Percentiles rank a stretch among this genome's conserved stretches.
Conservation (phyloP, 257 asterid genomes). For the Fraxinus excelsior region DNA sequence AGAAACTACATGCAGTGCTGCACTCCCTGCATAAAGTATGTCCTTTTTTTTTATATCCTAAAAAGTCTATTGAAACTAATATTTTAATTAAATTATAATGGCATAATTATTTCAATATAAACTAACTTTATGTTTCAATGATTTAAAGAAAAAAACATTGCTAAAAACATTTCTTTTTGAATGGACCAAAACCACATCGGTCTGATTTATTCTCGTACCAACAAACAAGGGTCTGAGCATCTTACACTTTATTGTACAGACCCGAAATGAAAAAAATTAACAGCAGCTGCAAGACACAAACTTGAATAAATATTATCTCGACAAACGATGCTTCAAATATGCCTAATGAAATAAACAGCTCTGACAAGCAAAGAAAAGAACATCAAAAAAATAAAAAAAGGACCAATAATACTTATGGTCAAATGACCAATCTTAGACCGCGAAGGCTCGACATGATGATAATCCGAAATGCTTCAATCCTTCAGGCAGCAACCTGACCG, state of each 20-base stretch:
- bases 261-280: conserved; percentile 5
- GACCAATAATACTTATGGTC: conserved; percentile 21
- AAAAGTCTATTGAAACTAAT: no score
- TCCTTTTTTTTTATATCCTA: no score
- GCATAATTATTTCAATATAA: no score
- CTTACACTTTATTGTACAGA: conserved; percentile 29
- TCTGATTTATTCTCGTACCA: conserved; percentile 33
- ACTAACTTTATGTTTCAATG: no score
- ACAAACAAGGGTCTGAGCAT: conserved; percentile 30
- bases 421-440: conserved; percentile 26
- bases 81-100: no score
- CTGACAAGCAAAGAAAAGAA: conserved; percentile 17
- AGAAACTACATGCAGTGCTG: no score
- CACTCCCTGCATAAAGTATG: no score
- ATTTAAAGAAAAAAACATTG: no score
- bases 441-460: conserved; percentile 14
- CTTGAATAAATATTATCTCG: conserved; percentile 16
- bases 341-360: conserved; percentile 20
- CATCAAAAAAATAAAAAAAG: conserved; percentile 12
- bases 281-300: conserved; percentile 21
- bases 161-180: no score
- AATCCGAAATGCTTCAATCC: conserved; percentile 25
- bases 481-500: conserved; percentile 58
- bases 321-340: conserved; percentile 21
- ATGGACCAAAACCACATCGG: neutral